Evolutionary conservation across 805 yeast genomes (phyloP), one percentile per base, ranked within the genome.

Genomic region (Kregervanrija delftensis): DNA sequence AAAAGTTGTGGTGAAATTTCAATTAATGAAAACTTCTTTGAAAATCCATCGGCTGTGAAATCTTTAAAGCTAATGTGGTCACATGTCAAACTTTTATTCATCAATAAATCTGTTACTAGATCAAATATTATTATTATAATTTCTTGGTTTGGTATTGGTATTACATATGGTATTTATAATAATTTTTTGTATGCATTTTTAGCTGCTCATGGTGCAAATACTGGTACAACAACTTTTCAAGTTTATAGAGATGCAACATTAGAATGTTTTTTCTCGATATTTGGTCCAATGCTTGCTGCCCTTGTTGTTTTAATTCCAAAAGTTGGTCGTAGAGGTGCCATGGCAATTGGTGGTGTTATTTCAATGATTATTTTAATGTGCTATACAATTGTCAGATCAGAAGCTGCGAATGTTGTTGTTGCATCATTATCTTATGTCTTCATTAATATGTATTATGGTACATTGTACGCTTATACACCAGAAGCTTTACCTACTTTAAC

Each of bases 401-500:
- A 75, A 39, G 64, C 72, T 5, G 77, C 70, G 64, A 78, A 77
- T 56, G 78, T 81, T 41, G 74, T 71, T 5, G 66, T 72, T 41
- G 64, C 68, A 31, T 60, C 74, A 10, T 72, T 73, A 33, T 75
- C 82, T 14, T 77, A 74, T 48, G 59, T 72, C 56, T 66, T 67
- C 46, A 54, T 71, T 46, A 67, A 71, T 58, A 66, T 77, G 45
- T 76, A 76, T 55, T 79, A 76, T 56, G 83, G 79, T 4, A 73
- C 75, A 16, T 61, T 81, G 14, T 81, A 78, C 53, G 86, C 85
- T 5, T 79, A 77, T 55, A 79, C 85, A 3, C 86, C 86, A 0
- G 84, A 81, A 55, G 74, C 77, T 16, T 71, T 81, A 59, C 81
- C 81, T 35, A 63, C 76, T 0, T 59, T 65, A 42, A 68, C 71